phyloP scores from a whole-genome alignment of 2,329 filamentous ascomycete genomes.

The Hymenoscyphus linearis region DNA sequence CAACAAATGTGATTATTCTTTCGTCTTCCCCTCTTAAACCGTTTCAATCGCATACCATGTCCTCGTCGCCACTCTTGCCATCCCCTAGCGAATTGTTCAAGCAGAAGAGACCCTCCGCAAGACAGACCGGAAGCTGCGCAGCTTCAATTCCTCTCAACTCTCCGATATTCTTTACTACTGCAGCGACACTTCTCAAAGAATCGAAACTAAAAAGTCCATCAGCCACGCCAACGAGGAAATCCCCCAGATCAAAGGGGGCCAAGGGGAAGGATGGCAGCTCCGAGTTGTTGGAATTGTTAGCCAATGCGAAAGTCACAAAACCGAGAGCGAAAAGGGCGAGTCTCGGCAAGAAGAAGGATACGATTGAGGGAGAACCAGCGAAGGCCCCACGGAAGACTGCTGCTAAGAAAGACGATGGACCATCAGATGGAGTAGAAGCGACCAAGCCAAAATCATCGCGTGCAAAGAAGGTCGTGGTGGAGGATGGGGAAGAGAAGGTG shows the following conservation, averaged over 20 bases:
- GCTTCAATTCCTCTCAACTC: slow-evolving; percentile 36
- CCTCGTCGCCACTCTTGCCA: slow-evolving; percentile 41
- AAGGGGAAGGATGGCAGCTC: neutral
- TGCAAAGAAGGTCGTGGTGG: slow-evolving; percentile 22
- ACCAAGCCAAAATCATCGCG: slow-evolving; percentile 20
- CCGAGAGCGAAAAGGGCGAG: slow-evolving; percentile 4
- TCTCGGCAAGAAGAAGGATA: neutral
- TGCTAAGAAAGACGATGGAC: slow-evolving; percentile 16
- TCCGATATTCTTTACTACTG: slow-evolving; percentile 38
- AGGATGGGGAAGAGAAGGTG: slow-evolving; percentile 8
- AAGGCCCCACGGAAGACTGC: slow-evolving; percentile 23
- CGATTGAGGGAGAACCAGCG: slow-evolving; percentile 9
- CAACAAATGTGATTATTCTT: slow-evolving; percentile 33
- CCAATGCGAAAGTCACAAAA: slow-evolving; percentile 10
- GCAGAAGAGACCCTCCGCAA: slow-evolving; percentile 29
- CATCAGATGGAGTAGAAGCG: slow-evolving; percentile 11
- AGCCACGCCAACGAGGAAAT: slow-evolving; percentile 4
- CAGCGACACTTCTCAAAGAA: slow-evolving; percentile 30
- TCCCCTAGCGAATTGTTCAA: slow-evolving; percentile 45
- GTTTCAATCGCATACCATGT: slow-evolving; percentile 20
- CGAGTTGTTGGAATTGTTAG: neutral
- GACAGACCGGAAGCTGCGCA: slow-evolving; percentile 36
- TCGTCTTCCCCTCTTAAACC: slow-evolving; percentile 24
- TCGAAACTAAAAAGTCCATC: slow-evolving; percentile 5
- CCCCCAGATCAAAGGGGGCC: neutral